A percentile compares a stretch with the other conserved stretches of the same genome.
These are phyloP conservation scores for Sesbania bispinosa DNA, from an alignment of 306 rosid genomes.

Conservation along the genomic window DNA sequence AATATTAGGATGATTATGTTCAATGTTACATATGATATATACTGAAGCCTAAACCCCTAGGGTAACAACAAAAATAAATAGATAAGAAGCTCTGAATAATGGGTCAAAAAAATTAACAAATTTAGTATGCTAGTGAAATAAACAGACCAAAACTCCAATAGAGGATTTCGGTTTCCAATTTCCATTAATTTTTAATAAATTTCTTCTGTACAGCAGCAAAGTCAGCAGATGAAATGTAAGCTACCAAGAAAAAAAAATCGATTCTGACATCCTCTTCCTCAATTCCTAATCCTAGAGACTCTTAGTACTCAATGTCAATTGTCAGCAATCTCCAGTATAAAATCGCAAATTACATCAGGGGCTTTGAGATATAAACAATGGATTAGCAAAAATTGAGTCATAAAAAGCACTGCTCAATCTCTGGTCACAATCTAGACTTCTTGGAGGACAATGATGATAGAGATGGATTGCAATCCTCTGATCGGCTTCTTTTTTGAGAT, in stretches of 20 bases:
- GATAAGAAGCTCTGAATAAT: no score
- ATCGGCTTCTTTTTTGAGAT: slow-evolving; percentile 41
- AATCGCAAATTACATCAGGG: slow-evolving; percentile 10
- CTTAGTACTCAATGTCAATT: slow-evolving; percentile 27
- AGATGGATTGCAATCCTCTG: slow-evolving; percentile 33
- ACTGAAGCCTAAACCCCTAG: no score
- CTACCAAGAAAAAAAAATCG: neutral
- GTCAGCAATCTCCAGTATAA: slow-evolving; percentile 24
- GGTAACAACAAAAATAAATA: no score
- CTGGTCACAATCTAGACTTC: slow-evolving; percentile 51
- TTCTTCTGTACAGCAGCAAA: slow-evolving; percentile 39
- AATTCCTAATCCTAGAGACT: slow-evolving; percentile 34
- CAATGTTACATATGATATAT: no score
- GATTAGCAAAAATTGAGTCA: slow-evolving; percentile 29
- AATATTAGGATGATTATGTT: no score
- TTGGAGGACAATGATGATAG: slow-evolving; percentile 28
- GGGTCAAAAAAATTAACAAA: no score
- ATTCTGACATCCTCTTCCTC: slow-evolving; percentile 18
- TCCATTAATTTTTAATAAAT: slow-evolving; percentile 24
- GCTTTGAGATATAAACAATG: slow-evolving; percentile 23
- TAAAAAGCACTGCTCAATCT: neutral
- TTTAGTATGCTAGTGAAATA: no score
- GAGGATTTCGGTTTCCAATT: no score
- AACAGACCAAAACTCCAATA: neutral
- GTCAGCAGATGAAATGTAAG: no score